phyloP scores from a whole-genome alignment of 2,329 filamentous ascomycete genomes.

The Alternaria burnsii region DNA sequence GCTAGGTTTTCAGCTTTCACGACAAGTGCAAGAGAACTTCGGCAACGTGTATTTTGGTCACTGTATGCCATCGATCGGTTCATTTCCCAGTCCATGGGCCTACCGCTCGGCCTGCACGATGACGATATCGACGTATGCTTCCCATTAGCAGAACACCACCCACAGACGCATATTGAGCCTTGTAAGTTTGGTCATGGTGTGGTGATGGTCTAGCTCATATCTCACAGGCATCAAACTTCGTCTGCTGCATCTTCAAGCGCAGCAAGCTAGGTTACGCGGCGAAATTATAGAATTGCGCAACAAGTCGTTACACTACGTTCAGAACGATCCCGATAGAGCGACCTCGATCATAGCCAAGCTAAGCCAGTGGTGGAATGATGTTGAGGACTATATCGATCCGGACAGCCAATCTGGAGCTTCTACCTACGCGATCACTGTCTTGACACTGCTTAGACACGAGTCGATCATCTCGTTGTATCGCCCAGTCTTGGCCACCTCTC shows the following conservation, averaged over 20 bases:
- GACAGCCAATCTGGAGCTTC: conserved; percentile 33
- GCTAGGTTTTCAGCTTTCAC: conserved; percentile 62
- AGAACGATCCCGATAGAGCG: conserved; percentile 55
- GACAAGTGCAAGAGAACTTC: conserved; percentile 56
- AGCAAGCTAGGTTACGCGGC: conserved; percentile 60
- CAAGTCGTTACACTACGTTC: conserved; percentile 59
- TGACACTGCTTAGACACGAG: conserved; percentile 60
- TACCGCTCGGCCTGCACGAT: conserved; percentile 64
- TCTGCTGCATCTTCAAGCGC: conserved; percentile 50
- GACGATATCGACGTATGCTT: conserved; percentile 68
- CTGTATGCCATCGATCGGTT: conserved; percentile 65
- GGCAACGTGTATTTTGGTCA: conserved; percentile 65
- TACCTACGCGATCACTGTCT: conserved; percentile 53
- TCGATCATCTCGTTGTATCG: conserved; percentile 62
- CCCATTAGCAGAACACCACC: conserved; percentile 59
- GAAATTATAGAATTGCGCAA: conserved; percentile 63
- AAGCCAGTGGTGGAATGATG: conserved; percentile 63
- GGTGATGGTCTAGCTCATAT: neutral
- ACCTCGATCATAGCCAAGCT: conserved; percentile 60
- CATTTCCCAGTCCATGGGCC: conserved; percentile 64
- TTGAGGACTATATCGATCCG: conserved; percentile 59
- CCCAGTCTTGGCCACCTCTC: conserved; percentile 59
- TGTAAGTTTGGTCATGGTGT: conserved; percentile 13
- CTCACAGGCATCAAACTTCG: conserved; percentile 21
- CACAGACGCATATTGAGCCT: conserved; percentile 15